These are phyloP conservation scores for Chloris gayana DNA, from an alignment of 176 grass and related monocot genomes.

Conservation along the genomic window DNA sequence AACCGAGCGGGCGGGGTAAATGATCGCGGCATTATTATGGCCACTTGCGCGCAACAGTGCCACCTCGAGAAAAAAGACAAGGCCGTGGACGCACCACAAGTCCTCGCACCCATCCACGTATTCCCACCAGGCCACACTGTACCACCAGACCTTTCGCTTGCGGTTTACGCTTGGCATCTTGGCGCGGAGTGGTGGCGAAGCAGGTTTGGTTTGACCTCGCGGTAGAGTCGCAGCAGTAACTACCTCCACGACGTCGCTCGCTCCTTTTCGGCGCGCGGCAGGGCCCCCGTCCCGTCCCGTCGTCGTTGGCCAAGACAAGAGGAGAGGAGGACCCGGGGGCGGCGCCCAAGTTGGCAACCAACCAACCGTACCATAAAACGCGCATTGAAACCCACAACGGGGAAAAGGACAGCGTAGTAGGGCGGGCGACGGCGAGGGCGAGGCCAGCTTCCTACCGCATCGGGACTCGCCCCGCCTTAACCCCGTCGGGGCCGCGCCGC, in stretches of 20 bases:
- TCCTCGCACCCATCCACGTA: too few relatives aligned
- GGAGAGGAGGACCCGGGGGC: background rate
- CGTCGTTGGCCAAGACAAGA: too few relatives aligned
- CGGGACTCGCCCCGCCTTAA: slow-evolving; percentile 28
- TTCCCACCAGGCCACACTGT: too few relatives aligned
- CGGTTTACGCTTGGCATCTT: background rate
- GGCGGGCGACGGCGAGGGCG: too few relatives aligned
- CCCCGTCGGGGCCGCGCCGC: background rate
- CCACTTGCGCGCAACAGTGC: background rate
- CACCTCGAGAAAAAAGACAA: background rate
- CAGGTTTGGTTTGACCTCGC: background rate
- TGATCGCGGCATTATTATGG: slow-evolving; percentile 36
- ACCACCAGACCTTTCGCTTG: background rate
- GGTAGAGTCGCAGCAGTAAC: background rate
- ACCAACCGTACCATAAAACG: slow-evolving; percentile 1
- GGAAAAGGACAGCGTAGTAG: slow-evolving; percentile 6
- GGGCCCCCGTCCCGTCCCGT: background rate
- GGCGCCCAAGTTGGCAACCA: slow-evolving; percentile 6
- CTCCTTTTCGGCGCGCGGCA: background rate
- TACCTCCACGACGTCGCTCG: background rate
- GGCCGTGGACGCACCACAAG: too few relatives aligned
- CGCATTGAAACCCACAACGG: slow-evolving; percentile 28
- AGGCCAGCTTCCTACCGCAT: too few relatives aligned
- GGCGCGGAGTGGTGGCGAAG: background rate
- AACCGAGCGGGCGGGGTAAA: background rate